A percentile compares a stretch with the other conserved stretches of the same genome.
Conservation (phyloP, 495 filamentous ascomycete species). For the Penicillium simplicissimum region DNA sequence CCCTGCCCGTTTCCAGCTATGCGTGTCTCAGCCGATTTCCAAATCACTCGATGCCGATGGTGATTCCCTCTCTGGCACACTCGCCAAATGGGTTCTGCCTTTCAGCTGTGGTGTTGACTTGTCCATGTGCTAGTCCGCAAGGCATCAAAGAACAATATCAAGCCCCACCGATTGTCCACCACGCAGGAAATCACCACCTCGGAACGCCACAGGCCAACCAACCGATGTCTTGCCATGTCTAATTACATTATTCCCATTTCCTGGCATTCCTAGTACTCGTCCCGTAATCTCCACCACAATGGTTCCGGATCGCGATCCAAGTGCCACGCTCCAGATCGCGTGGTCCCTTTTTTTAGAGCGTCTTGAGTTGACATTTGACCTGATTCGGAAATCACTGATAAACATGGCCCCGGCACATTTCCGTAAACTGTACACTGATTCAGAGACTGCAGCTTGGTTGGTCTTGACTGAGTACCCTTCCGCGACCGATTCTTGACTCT, state of each 20-base stretch:
- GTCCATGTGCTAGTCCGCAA: too few species aligned
- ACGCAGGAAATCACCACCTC: too few species aligned
- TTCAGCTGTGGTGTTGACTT: neutral
- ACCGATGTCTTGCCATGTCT: too few species aligned
- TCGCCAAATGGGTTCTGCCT: too few species aligned
- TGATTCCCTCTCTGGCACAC: too few species aligned
- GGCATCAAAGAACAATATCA: conserved; percentile 1
- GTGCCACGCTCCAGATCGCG: conserved; percentile 9
- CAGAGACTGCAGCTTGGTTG: neutral
- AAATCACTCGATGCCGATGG: neutral
- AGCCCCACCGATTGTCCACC: neutral
- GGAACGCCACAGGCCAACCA: too few species aligned
- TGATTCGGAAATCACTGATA: conserved; percentile 13
- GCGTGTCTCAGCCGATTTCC: neutral
- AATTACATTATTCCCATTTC: neutral
- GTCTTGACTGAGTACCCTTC: neutral
- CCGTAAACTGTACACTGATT: neutral
- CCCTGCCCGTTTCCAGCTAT: neutral
- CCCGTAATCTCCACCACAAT: neutral
- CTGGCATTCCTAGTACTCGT: neutral
- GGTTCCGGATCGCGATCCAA: conserved; percentile 7
- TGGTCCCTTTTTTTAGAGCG: conserved; percentile 22
- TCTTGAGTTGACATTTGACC: neutral
- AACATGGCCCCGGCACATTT: neutral
- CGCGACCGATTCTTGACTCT: neutral